Evolutionary conservation across 768 basidiomycete genomes (phyloP), one percentile per base, ranked within the genome.

Genomic region (Mycena galericulata): DNA sequence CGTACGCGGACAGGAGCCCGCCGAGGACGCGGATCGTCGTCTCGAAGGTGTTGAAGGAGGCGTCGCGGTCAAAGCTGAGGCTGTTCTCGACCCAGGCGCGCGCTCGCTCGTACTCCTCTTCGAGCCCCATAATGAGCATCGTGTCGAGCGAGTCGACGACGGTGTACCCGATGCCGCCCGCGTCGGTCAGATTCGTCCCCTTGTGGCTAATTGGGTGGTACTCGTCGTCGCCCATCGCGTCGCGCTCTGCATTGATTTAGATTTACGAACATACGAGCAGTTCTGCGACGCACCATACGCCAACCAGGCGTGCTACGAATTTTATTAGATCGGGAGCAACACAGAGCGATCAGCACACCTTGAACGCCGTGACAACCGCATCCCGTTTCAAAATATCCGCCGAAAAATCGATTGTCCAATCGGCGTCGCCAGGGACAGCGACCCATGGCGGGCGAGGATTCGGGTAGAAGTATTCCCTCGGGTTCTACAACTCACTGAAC

Each of bases 1-100:
- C 88, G 76, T 95, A 90, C 0, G 96, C 92, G 2, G 96, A 90
- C 1, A 98, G 83, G 3, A 99, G 86, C 1, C 97, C 97, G 14
- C 97, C 97, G 2, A 99, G 85, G 2, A 97, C 87, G 34, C 97
- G 91, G 56, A 98, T 98, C 0, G 96, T 98, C 2, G 94, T 96
- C 95, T 98, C 97, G 73, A 98, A 99, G 0, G 94, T 95, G 77
- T 90, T 97, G 77, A 92, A 93, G 30, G 85, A 78, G 29, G 84
- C 94, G 73, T 96, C 91, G 15, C 89, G 84, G 24, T 97, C 93
- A 72, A 97, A 95, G 11, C 83, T 80, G 57, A 98, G 80, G 32
- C 87, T 81, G 15, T 85, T 81, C 24, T 83, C 85, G 15, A 97
- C 85, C 97, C 97, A 99, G 27, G 86, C 74, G 22, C 92, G 83